Percentiles rank a stretch among this genome's conserved stretches.
phyloP scores from a whole-genome alignment of 192 early-diverging fungal species.

The Coemansia sp. region DNA sequence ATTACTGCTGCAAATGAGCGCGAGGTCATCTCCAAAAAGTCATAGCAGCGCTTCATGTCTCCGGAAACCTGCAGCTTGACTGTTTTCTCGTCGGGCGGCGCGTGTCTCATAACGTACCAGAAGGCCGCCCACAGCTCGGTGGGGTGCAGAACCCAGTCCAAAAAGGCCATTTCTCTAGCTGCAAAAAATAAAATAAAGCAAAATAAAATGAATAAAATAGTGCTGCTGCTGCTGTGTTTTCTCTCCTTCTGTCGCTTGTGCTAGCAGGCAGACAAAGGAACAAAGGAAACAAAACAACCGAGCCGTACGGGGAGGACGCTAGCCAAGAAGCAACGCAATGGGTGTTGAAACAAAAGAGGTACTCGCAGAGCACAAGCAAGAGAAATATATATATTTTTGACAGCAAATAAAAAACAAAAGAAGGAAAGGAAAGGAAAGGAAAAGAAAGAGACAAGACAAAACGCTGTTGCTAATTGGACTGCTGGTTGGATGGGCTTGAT shows the following conservation, averaged over 20 bases:
- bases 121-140: conserved; percentile 82
- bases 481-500: no score
- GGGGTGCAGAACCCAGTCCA: conserved; percentile 75
- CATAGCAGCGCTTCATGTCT: conserved; percentile 75
- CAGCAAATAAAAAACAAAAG: no score
- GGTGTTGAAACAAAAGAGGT: background rate
- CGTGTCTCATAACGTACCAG: conserved; percentile 60
- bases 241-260: no score
- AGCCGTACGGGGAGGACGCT: no score
- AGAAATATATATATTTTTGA: no score
- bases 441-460: conserved; percentile 1
- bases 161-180: conserved; percentile 47
- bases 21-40: conserved; percentile 89
- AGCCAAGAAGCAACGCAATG: no score
- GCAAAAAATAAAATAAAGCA: background rate
- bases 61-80: conserved; percentile 52
- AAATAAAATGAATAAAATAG: conserved; percentile 1
- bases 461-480: no score
- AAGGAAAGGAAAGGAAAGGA: background rate
- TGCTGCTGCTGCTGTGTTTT: no score
- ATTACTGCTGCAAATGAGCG: conserved; percentile 97
- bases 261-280: no score
- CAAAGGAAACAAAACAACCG: no score
- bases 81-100: conserved; percentile 57
- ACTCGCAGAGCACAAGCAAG: background rate